These are phyloP conservation scores for Ambrosia hybrid DNA, from an alignment of 140 eudicot species.

Conservation along the genomic window DNA sequence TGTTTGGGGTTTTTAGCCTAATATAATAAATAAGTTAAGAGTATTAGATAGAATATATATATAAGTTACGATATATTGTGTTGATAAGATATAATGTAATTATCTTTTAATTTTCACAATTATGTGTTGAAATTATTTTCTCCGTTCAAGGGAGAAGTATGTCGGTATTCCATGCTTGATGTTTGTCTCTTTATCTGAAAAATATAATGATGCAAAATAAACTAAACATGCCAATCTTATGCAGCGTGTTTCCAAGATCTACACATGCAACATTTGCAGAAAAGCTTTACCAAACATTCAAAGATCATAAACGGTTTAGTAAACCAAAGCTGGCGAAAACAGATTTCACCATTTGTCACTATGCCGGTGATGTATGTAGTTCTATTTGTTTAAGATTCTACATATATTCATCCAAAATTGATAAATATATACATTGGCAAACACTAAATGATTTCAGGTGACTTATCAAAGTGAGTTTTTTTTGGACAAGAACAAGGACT, in stretches of 20 bases:
- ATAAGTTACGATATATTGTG: too few species aligned
- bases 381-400: slow-evolving; percentile 10
- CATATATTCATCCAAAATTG: background rate
- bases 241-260: slow-evolving; percentile 94
- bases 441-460: slow-evolving; percentile 79
- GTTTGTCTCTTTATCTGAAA: too few species aligned
- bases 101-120: too few species aligned
- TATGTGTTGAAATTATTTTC: too few species aligned
- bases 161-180: background rate
- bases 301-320: slow-evolving; percentile 66
- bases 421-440: background rate
- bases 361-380: slow-evolving; percentile 87
- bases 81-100: too few species aligned
- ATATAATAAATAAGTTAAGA: background rate
- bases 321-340: slow-evolving; percentile 87
- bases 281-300: slow-evolving; percentile 90
- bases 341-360: slow-evolving; percentile 82
- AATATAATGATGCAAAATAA: slow-evolving; percentile 2
- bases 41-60: background rate
- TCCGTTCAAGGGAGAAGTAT: background rate
- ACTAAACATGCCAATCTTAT: slow-evolving; percentile 20
- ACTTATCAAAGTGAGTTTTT: slow-evolving; percentile 89
- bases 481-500: slow-evolving; percentile 97
- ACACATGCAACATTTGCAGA: slow-evolving; percentile 89
- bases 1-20: too few species aligned